These are phyloP conservation scores for Termitomyces sp. DNA, from an alignment of 768 basidiomycete genomes.

Conservation along the genomic window DNA sequence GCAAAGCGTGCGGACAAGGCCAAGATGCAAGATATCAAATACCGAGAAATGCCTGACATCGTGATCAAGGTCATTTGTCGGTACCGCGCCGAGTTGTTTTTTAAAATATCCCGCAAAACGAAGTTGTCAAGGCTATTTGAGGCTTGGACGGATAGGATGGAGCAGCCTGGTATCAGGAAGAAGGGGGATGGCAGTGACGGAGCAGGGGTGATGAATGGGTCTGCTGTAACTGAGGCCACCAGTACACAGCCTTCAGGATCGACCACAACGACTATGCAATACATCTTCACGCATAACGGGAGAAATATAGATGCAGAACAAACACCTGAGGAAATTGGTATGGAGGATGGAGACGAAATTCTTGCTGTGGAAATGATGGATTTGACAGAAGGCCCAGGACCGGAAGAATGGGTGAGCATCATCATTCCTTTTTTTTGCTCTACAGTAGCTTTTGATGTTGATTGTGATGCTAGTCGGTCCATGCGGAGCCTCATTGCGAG, in stretches of 20 bases:
- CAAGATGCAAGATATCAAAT: conserved; percentile 74
- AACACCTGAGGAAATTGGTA: conserved; percentile 80
- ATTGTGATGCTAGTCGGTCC: conserved; percentile 44
- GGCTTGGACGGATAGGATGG: conserved; percentile 90
- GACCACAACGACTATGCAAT: conserved; percentile 52
- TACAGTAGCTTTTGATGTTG: neutral
- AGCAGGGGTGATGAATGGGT: conserved; percentile 37
- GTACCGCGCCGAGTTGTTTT: conserved; percentile 86
- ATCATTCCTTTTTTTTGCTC: neutral
- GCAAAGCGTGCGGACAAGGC: conserved; percentile 75
- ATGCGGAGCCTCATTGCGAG: conserved; percentile 58
- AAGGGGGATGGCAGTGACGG: conserved; percentile 27
- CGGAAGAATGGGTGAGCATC: conserved; percentile 56
- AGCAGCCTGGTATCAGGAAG: conserved; percentile 40
- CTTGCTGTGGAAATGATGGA: conserved; percentile 89
- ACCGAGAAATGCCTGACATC: conserved; percentile 83
- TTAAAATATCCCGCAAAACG: conserved; percentile 89
- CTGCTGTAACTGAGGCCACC: conserved; percentile 45
- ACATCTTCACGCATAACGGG: conserved; percentile 82
- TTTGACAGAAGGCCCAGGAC: conserved; percentile 61
- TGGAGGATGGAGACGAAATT: conserved; percentile 88
- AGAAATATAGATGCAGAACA: conserved; percentile 73
- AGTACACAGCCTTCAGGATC: conserved; percentile 37
- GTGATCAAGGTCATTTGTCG: conserved; percentile 86
- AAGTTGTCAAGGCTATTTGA: conserved; percentile 79